phyloP scores from a whole-genome alignment of 257 asterid species.

The Cruciata laevipes region DNA sequence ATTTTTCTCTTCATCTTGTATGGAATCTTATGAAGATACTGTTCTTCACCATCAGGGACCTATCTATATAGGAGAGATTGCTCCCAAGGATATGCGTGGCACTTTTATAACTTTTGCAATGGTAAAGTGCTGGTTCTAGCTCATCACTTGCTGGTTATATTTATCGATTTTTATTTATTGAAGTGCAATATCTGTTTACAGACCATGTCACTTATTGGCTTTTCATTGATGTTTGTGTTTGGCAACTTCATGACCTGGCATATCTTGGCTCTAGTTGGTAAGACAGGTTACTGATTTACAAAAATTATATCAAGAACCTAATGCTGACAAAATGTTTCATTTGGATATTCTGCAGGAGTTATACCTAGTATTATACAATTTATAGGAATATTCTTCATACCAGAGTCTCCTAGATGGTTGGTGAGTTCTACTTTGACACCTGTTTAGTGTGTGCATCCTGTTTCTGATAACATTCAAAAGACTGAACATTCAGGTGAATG shows the following conservation, averaged over 20 bases:
- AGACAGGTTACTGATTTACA: slow-evolving; percentile 3
- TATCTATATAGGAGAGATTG: slow-evolving; percentile 19
- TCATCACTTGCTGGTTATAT: background rate
- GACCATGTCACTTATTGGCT: slow-evolving; percentile 15
- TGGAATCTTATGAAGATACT: background rate
- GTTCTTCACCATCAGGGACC: slow-evolving; percentile 16
- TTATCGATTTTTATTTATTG: background rate
- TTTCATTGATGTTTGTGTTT: slow-evolving; percentile 18
- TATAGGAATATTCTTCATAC: slow-evolving; percentile 16
- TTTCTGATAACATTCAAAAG: background rate
- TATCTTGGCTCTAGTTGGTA: slow-evolving; percentile 19
- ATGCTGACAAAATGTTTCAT: background rate
- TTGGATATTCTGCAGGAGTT: slow-evolving; percentile 9
- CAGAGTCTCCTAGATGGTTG: slow-evolving; percentile 28
- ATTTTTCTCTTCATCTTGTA: background rate
- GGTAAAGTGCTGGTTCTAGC: slow-evolving; percentile 9
- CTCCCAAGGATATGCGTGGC: slow-evolving; percentile 20
- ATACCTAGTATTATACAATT: slow-evolving; percentile 17
- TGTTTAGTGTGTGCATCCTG: background rate
- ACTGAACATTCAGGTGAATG: background rate
- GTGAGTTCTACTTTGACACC: slow-evolving; percentile 11
- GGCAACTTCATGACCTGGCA: slow-evolving; percentile 24
- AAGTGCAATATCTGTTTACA: background rate
- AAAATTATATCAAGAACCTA: too few species aligned
- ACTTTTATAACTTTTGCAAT: slow-evolving; percentile 7